These are phyloP conservation scores for Buddleja alternifolia DNA, from an alignment of 257 asterid genomes.

Conservation along the genomic window DNA sequence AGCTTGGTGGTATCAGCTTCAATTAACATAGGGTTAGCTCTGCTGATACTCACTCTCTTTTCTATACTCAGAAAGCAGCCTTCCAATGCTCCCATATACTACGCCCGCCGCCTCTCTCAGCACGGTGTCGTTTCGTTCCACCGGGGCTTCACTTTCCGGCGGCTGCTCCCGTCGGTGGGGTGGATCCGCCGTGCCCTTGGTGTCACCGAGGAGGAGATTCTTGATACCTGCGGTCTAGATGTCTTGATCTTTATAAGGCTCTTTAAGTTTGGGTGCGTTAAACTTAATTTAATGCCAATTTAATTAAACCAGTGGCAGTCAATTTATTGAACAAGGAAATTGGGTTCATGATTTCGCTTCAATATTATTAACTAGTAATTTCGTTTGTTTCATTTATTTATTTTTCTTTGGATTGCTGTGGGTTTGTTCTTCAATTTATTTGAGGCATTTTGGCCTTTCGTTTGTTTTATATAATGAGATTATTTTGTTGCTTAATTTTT, in stretches of 20 bases:
- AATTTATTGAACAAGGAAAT: background rate
- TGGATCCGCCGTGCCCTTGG: slow-evolving; percentile 66
- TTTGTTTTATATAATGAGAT: too few species aligned
- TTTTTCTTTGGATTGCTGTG: background rate
- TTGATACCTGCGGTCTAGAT: slow-evolving; percentile 77
- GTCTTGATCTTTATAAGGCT: slow-evolving; percentile 73
- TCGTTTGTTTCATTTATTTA: background rate
- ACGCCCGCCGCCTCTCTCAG: slow-evolving; percentile 75
- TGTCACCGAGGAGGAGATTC: slow-evolving; percentile 73
- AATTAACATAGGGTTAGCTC: slow-evolving; percentile 76
- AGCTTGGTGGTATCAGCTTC: slow-evolving; percentile 71
- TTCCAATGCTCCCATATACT: slow-evolving; percentile 64
- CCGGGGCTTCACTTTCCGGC: slow-evolving; percentile 41
- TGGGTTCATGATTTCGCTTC: slow-evolving; percentile 3
- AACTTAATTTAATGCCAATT: background rate
- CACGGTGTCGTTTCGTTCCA: slow-evolving; percentile 50
- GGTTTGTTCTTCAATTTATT: too few species aligned
- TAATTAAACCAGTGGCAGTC: background rate
- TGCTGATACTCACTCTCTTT: slow-evolving; percentile 64
- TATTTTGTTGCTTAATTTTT: too few species aligned
- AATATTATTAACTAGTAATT: background rate
- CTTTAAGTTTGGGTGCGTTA: slow-evolving; percentile 74
- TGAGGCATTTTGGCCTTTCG: too few species aligned
- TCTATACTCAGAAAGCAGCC: slow-evolving; percentile 73
- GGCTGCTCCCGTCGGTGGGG: slow-evolving; percentile 65